These are phyloP conservation scores for Passalora sequoiae DNA, from an alignment of 2,329 filamentous ascomycete genomes.

Conservation along the genomic window DNA sequence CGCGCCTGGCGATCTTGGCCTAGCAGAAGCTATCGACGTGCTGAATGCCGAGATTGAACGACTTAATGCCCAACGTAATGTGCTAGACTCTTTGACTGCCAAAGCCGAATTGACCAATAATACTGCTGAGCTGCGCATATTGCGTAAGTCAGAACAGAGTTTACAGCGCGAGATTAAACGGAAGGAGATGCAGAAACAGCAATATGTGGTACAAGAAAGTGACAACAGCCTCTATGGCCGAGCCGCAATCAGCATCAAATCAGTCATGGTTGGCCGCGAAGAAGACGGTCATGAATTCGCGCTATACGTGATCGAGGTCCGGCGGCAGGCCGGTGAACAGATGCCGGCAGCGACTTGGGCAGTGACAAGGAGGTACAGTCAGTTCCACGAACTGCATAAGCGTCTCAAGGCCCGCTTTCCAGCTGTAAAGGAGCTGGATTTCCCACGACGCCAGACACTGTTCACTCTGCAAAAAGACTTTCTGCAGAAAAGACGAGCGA, in stretches of 20 bases:
- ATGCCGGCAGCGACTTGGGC: slow-evolving; percentile 96
- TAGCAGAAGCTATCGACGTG: slow-evolving; percentile 85
- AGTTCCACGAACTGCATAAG: slow-evolving; percentile 94
- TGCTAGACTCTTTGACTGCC: slow-evolving; percentile 82
- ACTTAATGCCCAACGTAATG: slow-evolving; percentile 77
- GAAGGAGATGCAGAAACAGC: slow-evolving; percentile 92
- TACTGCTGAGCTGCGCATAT: slow-evolving; percentile 81
- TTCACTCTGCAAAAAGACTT: slow-evolving; percentile 98
- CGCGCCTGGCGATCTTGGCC: slow-evolving; percentile 84
- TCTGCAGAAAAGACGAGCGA: slow-evolving; percentile 76
- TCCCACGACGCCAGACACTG: slow-evolving; percentile 84
- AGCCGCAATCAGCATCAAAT: slow-evolving; percentile 82
- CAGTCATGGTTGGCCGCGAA: slow-evolving; percentile 85
- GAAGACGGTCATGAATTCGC: slow-evolving; percentile 88
- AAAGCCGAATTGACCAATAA: slow-evolving; percentile 98
- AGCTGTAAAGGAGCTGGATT: slow-evolving; percentile 82
- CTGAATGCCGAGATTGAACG: slow-evolving; percentile 90
- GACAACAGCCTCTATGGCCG: slow-evolving; percentile 95
- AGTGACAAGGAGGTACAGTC: slow-evolving; percentile 87
- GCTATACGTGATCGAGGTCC: slow-evolving; percentile 87
- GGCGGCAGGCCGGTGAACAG: slow-evolving; percentile 82
- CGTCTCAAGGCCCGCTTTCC: slow-evolving; percentile 78
- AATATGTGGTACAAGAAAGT: slow-evolving; percentile 95
- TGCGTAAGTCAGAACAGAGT: slow-evolving; percentile 90
- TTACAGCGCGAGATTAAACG: slow-evolving; percentile 85